phyloP scores from a whole-genome alignment of 495 filamentous ascomycete species.

The Penicillium subrubescens region DNA sequence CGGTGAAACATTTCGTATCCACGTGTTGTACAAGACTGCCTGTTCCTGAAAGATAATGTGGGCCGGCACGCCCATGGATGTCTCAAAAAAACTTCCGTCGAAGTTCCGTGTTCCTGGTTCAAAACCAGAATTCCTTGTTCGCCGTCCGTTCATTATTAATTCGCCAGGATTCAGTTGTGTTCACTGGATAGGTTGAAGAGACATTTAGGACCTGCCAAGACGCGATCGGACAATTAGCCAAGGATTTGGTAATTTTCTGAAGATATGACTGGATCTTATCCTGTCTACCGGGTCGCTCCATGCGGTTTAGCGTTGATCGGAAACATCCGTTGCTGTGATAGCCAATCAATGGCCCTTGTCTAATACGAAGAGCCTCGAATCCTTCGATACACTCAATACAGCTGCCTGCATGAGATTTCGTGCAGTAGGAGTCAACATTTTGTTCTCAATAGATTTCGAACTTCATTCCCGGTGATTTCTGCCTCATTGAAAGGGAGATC shows the following conservation, averaged over 20 bases:
- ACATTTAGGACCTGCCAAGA: conserved; percentile 1
- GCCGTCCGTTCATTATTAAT: background rate
- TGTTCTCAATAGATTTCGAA: too few species aligned
- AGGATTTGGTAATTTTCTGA: background rate
- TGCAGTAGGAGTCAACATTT: background rate
- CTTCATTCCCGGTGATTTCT: background rate
- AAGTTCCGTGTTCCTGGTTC: background rate
- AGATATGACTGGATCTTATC: background rate
- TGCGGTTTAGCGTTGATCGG: background rate
- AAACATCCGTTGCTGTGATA: background rate
- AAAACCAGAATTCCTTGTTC: background rate
- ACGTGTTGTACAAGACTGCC: background rate
- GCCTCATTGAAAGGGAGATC: background rate
- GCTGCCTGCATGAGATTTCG: background rate
- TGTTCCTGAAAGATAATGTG: conserved; percentile 3
- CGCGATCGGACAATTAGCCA: background rate
- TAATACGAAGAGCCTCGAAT: background rate
- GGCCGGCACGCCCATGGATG: background rate
- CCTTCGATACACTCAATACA: background rate
- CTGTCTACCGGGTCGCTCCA: background rate
- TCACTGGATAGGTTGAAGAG: background rate
- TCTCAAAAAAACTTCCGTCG: conserved; percentile 2
- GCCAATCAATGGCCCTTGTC: background rate
- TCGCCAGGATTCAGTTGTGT: background rate
- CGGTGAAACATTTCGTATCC: conserved; percentile 12